Evolutionary conservation across 768 basidiomycete species (phyloP), one percentile per base, ranked within the genome.

Genomic region (button mushroom (Agaricus bisporus)): DNA sequence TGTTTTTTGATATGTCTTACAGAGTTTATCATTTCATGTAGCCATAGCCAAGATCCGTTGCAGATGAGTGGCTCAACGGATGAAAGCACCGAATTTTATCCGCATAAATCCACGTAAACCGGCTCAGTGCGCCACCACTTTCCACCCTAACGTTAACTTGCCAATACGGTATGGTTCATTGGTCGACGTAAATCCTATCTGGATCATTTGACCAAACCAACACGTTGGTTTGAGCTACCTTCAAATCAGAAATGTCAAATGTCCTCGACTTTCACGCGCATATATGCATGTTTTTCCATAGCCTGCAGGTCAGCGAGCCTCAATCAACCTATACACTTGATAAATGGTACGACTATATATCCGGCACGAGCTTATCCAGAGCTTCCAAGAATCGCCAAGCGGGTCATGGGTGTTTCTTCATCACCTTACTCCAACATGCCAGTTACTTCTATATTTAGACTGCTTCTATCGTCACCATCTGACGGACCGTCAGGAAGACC

Each of bases 341-440:
- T 39, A 39, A 29, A 29, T 38, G 38, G 12, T 17, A 39, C 3
- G 38, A n/a, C 14, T 36, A 36, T 36, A 36, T 36, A 36, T 36
- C 14, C 32, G 10, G 38, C 38, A 39, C 8, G 1, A 2, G 15
- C 38, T 22, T 22, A 22, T 22, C 22, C 1, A 2, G 22, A 22
- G 22, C 38, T 39, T 39, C 17, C 28, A 45, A 47, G 46, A 36
- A 46, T 41, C 32, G 38, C 37, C 39, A 28, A 35, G 18, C 15
- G 15, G 37, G 45, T 54, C 52, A 54, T 54, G 47, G 17, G 53
- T 32, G 25, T 44, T 39, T 41, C 47, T 26, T 32, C 39, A 48
- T 54, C 53, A 42, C 41, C 53, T 48, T 39, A 39, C 29, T 38
- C 39, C 35, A 28, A 22, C 22, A 32, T 32, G 18, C 52, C 22